A percentile compares a stretch with the other conserved stretches of the same genome.
Conservation (phyloP, 192 early-diverging fungal species). For the Gryganskiella cystojenkinii region DNA sequence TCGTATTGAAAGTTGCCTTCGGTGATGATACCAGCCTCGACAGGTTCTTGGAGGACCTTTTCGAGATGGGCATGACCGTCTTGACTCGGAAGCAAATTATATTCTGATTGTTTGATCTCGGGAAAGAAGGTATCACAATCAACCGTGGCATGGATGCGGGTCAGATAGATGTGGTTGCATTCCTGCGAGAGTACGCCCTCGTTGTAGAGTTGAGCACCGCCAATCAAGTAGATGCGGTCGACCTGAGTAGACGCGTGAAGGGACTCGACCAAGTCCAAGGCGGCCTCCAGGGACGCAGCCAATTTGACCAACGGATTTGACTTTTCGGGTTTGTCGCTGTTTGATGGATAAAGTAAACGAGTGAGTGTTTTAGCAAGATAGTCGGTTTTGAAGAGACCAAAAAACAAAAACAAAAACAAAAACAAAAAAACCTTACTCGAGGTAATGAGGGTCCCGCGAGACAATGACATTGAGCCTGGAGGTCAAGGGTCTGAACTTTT, state of each 20-base stretch:
- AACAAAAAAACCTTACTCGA: constrained; percentile 38
- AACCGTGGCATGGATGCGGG: constrained; percentile 68
- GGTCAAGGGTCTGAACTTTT: constrained; percentile 80
- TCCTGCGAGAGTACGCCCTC: constrained; percentile 68
- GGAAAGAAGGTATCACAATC: constrained; percentile 90
- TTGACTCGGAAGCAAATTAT: constrained; percentile 13
- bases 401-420: constrained; percentile 10
- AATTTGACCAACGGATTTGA: constrained; percentile 42
- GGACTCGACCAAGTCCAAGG: constrained; percentile 62
- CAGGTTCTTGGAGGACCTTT: constrained; percentile 28
- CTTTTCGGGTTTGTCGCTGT: constrained; percentile 44
- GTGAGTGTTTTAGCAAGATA: neutral
- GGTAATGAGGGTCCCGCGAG: constrained; percentile 67
- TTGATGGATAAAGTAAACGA: neutral
- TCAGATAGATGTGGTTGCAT: constrained; percentile 75
- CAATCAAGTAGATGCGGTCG: constrained; percentile 80
- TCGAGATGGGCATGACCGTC: constrained; percentile 34
- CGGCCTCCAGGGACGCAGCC: constrained; percentile 61
- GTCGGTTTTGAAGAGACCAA: neutral
- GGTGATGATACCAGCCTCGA: constrained; percentile 31
- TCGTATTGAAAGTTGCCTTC: constrained; percentile 42
- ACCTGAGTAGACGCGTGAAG: constrained; percentile 19
- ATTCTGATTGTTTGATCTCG: constrained; percentile 48
- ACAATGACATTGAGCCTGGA: constrained; percentile 89
- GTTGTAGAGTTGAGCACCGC: constrained; percentile 81